These are phyloP conservation scores for Ballota nigra DNA, from an alignment of 257 asterid genomes.

Conservation along the genomic window DNA sequence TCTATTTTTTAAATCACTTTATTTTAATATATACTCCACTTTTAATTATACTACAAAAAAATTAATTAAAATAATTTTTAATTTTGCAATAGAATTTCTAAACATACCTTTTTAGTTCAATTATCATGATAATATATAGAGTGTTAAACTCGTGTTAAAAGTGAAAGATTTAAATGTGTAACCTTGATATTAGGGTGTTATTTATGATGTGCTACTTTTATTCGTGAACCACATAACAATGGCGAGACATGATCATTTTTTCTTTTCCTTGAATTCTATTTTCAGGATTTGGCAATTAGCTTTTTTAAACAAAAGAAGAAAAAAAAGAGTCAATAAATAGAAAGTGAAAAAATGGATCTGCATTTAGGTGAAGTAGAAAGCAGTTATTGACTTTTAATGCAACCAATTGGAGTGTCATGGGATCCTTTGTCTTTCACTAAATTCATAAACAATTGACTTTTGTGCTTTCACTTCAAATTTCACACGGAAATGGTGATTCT, in stretches of 20 bases:
- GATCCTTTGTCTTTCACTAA: slow-evolving; percentile 35
- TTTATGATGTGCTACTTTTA: neutral
- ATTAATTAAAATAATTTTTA: too few relatives aligned
- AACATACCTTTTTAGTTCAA: too few relatives aligned
- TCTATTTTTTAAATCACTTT: too few relatives aligned
- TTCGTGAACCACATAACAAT: neutral
- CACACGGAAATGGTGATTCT: slow-evolving; percentile 2
- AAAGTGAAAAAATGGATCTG: neutral
- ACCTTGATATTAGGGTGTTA: neutral
- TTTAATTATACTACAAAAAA: too few relatives aligned
- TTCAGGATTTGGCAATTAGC: neutral
- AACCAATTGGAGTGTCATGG: slow-evolving; percentile 31
- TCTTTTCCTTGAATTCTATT: too few relatives aligned
- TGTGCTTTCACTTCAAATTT: slow-evolving; percentile 7
- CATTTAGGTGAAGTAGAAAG: slow-evolving; percentile 28
- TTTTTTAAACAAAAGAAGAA: neutral
- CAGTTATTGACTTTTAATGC: slow-evolving; percentile 36
- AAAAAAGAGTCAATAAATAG: neutral
- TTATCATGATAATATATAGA: too few relatives aligned
- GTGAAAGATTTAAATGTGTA: neutral
- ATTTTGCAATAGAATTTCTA: too few relatives aligned
- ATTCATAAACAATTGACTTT: slow-evolving; percentile 24
- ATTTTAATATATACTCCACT: too few relatives aligned
- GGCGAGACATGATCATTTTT: too few relatives aligned
- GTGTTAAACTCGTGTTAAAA: neutral